These are phyloP conservation scores for Dalechampia spathulata DNA, from an alignment of 441 rosid genomes.

Conservation along the genomic window DNA sequence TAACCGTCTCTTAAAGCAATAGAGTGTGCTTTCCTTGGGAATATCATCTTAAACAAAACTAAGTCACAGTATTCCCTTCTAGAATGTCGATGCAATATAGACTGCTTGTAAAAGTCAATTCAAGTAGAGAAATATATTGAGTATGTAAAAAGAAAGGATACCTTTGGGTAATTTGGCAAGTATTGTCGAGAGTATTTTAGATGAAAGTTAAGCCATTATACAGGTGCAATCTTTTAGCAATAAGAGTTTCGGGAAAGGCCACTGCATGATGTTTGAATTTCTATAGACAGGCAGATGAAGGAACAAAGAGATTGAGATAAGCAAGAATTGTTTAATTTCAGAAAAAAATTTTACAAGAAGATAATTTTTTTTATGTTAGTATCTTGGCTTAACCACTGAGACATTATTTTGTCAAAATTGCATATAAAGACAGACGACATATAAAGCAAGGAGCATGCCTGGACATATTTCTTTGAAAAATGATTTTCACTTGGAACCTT, in stretches of 20 bases:
- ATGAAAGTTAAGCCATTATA: background rate
- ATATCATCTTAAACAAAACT: conserved; percentile 2
- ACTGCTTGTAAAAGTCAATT: conserved; percentile 3
- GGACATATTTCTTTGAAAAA: background rate
- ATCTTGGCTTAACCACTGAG: background rate
- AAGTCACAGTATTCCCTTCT: background rate
- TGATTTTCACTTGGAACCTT: background rate
- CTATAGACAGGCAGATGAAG: too few species aligned
- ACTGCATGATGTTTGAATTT: background rate
- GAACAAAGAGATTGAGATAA: background rate
- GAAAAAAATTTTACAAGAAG: too few species aligned
- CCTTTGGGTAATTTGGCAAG: background rate
- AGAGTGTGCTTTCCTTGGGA: conserved; percentile 4
- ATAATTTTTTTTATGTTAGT: too few species aligned
- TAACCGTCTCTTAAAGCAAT: background rate
- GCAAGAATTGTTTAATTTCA: background rate
- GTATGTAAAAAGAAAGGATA: background rate
- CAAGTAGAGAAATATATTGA: background rate
- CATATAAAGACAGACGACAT: background rate
- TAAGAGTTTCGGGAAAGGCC: background rate
- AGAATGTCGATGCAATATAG: background rate
- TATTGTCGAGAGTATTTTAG: background rate
- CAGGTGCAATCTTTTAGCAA: background rate
- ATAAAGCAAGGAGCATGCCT: background rate
- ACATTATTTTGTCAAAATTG: background rate